Conservation (phyloP, 2,329 filamentous ascomycete species). For the Sclerotinia nivalis region DNA sequence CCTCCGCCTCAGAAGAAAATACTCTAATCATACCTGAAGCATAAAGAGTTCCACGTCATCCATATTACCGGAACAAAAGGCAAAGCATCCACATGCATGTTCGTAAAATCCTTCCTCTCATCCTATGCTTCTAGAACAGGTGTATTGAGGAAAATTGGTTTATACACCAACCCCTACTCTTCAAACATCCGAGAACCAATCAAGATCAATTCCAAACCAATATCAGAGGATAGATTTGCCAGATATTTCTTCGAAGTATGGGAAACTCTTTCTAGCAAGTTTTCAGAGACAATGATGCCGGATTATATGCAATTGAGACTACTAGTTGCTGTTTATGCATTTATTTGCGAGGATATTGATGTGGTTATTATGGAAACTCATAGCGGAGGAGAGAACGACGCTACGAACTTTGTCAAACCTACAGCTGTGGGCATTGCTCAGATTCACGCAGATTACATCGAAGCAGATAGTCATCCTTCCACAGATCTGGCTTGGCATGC, state of each 20-base stretch:
- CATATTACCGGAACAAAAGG: constrained; percentile 73
- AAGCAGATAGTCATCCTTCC: constrained; percentile 58
- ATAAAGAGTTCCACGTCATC: constrained; percentile 46
- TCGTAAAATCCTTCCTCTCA: constrained; percentile 60
- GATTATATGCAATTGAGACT: constrained; percentile 60
- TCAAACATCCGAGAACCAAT: constrained; percentile 65
- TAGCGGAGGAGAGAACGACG: constrained; percentile 65
- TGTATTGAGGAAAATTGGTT: constrained; percentile 47
- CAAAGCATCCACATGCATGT: constrained; percentile 70
- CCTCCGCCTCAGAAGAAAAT: background rate
- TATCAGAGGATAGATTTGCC: constrained; percentile 59
- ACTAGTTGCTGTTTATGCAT: constrained; percentile 64
- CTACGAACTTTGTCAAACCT: constrained; percentile 61
- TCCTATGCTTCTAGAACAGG: constrained; percentile 45
- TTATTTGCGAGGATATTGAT: constrained; percentile 61
- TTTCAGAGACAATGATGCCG: constrained; percentile 50
- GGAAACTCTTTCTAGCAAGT: constrained; percentile 35
- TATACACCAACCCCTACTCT: constrained; percentile 68
- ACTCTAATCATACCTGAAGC: background rate
- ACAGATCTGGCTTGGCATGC: constrained; percentile 72
- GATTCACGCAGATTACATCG: constrained; percentile 66
- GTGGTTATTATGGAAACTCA: constrained; percentile 65
- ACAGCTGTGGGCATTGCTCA: constrained; percentile 60
- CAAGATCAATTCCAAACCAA: constrained; percentile 56
- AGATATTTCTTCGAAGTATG: constrained; percentile 24